phyloP scores from a whole-genome alignment of 163 green algal genomes.

The Chlamydomonas reinhardtii region DNA sequence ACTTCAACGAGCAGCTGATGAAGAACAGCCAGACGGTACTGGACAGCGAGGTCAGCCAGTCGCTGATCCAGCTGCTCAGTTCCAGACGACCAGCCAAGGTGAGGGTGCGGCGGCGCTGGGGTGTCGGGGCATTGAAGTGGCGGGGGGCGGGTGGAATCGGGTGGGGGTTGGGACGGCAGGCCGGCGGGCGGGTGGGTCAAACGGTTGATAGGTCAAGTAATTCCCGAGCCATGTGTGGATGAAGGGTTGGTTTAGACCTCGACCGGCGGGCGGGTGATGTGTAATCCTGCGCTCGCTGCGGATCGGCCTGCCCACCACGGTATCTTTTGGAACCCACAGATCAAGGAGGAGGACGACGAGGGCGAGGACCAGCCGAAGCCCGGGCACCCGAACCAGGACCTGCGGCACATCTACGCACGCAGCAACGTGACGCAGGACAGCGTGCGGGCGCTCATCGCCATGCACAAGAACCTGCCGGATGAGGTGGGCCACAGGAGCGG shows the following conservation, averaged over 20 bases:
- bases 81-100: slow-evolving; percentile 54
- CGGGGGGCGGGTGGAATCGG: no score
- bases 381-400: slow-evolving; percentile 42
- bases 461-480: slow-evolving; percentile 63
- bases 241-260: no score
- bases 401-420: slow-evolving; percentile 50
- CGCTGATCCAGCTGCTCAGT: slow-evolving; percentile 75
- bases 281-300: no score
- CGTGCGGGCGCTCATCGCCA: slow-evolving; percentile 50
- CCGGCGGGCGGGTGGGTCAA: no score
- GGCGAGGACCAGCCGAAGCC: slow-evolving; percentile 37
- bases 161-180: no score
- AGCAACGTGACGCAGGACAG: slow-evolving; percentile 56
- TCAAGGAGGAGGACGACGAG: slow-evolving; percentile 57
- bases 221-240: no score
- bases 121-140: no score
- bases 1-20: slow-evolving; percentile 74
- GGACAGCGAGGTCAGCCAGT: slow-evolving; percentile 70
- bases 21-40: slow-evolving; percentile 65
- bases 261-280: no score
- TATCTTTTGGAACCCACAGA: not conserved
- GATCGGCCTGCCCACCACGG: no score
- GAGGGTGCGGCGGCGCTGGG: not conserved
- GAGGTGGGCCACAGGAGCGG: slow-evolving; percentile 58
- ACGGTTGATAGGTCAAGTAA: no score